Percentiles rank a stretch among this genome's conserved stretches.
These are phyloP conservation scores for Xylariaceae sp. DNA, from an alignment of 2,329 filamentous ascomycete species.

Conservation along the genomic window DNA sequence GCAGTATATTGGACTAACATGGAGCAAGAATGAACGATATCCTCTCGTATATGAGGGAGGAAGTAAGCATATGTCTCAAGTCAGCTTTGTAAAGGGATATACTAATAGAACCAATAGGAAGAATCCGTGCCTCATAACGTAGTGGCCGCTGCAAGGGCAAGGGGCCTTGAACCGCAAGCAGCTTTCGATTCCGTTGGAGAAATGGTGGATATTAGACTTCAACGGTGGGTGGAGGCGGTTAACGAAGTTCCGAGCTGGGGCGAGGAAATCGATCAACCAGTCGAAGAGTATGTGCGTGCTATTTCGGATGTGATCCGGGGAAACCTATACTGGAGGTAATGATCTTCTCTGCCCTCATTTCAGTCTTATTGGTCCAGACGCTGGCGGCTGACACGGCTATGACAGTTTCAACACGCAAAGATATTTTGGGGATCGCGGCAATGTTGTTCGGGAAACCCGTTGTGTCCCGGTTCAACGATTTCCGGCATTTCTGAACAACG, in stretches of 20 bases:
- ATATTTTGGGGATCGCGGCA: slow-evolving; percentile 11
- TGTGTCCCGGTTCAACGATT: slow-evolving; percentile 5
- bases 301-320: slow-evolving; percentile 10
- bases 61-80: neutral
- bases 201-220: slow-evolving; percentile 14
- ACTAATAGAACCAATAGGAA: neutral
- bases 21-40: slow-evolving; percentile 16
- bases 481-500: neutral
- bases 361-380: too few relatives aligned
- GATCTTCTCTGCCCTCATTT: too few relatives aligned
- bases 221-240: slow-evolving; percentile 12
- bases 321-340: slow-evolving; percentile 20
- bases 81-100: neutral
- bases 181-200: slow-evolving; percentile 15
- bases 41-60: slow-evolving; percentile 18
- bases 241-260: slow-evolving; percentile 10
- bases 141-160: slow-evolving; percentile 14
- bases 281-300: slow-evolving; percentile 8
- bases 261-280: slow-evolving; percentile 3
- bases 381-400: neutral
- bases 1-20: neutral
- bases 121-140: slow-evolving; percentile 20
- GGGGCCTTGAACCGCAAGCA: slow-evolving; percentile 14
- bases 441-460: slow-evolving; percentile 4
- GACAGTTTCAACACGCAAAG: slow-evolving; percentile 12